Conservation (phyloP, 768 basidiomycete species). For the Gyrodon lividus region DNA sequence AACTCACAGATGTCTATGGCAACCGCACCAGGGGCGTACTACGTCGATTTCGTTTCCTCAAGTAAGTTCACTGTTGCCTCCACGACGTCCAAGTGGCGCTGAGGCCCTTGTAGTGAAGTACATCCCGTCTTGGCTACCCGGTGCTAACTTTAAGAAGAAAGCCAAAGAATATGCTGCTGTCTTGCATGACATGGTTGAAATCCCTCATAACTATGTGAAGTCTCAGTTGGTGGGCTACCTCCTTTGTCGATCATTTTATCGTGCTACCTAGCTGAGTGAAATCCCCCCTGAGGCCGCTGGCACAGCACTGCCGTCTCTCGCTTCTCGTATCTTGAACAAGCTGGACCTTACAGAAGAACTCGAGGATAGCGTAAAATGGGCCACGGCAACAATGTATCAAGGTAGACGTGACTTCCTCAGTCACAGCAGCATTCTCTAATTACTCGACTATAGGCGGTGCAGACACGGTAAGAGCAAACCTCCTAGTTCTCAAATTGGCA, state of each 20-base stretch:
- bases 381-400: slow-evolving; percentile 10
- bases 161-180: slow-evolving; percentile 11
- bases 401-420: neutral
- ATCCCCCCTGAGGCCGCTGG: slow-evolving; percentile 12
- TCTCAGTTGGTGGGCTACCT: slow-evolving; percentile 16
- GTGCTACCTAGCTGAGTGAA: neutral
- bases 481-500: slow-evolving; percentile 16
- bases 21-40: neutral
- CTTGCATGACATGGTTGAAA: slow-evolving; percentile 2
- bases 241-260: neutral
- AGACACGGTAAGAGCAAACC: slow-evolving; percentile 20
- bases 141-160: slow-evolving; percentile 16
- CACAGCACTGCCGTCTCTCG: slow-evolving; percentile 13
- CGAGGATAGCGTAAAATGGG: slow-evolving; percentile 19
- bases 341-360: slow-evolving; percentile 10
- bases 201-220: slow-evolving; percentile 10
- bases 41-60: slow-evolving; percentile 19
- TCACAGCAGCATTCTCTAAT: neutral
- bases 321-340: slow-evolving; percentile 10
- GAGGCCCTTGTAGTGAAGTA: slow-evolving; percentile 20
- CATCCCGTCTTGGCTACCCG: slow-evolving; percentile 22
- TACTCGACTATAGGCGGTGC: slow-evolving; percentile 16
- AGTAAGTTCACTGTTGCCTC: slow-evolving; percentile 6
- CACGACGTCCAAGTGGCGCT: neutral
- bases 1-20: slow-evolving; percentile 21